Percentiles rank a stretch among this genome's conserved stretches.
Conservation (phyloP, 1,284 basidiomycete genomes). For the Cryptococcus sp. region DNA sequence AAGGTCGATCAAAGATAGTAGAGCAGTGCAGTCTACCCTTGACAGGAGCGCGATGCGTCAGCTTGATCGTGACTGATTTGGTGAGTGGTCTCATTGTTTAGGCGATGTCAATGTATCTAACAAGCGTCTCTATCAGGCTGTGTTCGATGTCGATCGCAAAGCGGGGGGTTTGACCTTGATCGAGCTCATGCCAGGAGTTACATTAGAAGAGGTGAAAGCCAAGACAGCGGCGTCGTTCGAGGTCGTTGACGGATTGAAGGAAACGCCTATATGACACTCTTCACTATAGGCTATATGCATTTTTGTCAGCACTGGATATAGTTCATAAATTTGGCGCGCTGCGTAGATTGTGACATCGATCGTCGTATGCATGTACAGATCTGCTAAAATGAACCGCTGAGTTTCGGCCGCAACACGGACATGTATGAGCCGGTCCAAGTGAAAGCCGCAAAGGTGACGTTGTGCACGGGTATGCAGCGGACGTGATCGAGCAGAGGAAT, state of each 20-base stretch:
- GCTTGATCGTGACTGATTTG: slow-evolving; percentile 86
- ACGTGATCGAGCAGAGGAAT: too few relatives aligned
- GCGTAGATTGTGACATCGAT: too few relatives aligned
- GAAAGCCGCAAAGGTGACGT: too few relatives aligned
- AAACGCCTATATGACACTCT: not conserved
- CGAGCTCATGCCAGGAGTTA: not conserved
- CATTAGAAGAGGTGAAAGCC: not conserved
- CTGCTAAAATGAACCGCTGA: too few relatives aligned
- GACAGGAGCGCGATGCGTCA: slow-evolving; percentile 81
- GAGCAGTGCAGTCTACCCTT: slow-evolving; percentile 80
- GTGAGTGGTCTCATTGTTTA: slow-evolving; percentile 11
- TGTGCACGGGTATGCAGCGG: too few relatives aligned
- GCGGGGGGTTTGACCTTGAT: not conserved
- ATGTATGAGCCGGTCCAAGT: too few relatives aligned
- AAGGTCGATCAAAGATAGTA: slow-evolving; percentile 79
- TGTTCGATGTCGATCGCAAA: not conserved
- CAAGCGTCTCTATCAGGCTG: not conserved
- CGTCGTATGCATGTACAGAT: too few relatives aligned
- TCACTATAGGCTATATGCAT: too few relatives aligned
- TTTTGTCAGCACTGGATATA: too few relatives aligned
- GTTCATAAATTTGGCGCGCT: too few relatives aligned
- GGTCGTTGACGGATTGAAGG: not conserved
- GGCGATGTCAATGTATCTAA: too few relatives aligned
- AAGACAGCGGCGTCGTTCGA: not conserved
- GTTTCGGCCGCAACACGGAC: too few relatives aligned